Base-by-base conservation (phyloP, 129 eudicot genomes). In the Deinandra increscens region DNA sequence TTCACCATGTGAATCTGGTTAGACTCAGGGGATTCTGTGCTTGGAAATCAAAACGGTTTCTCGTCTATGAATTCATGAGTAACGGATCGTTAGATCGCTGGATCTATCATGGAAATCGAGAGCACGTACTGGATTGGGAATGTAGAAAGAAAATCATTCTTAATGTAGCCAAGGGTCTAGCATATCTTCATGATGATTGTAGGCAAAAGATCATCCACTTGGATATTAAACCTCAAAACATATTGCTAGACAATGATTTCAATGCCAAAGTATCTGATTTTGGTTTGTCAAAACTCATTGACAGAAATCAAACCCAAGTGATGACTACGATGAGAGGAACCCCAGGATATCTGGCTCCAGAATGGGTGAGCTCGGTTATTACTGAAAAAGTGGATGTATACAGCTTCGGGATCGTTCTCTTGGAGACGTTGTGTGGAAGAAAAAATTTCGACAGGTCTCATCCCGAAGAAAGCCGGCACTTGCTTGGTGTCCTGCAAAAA, bases 1-100 rank as follows among this genome's bases (percentile, higher is more conserved):
- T 53, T 53, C 60, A 53, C 60, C 60, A 53, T 53, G 60, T 53
- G 33, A 53, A 53, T 53, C 33, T 53, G 14, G 60, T 53, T 9
- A 53, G 60, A 53, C 60, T 53, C 26, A 8, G 33, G 20, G 60
- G 60, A 19, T 53, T 53, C 9, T 19, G 60, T 53, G 60, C 60
- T 1, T 53, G 33, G 33, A 53, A 53, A 53, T 53, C 60, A 53
- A 33, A 53, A 23, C 60, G 60, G 2, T 53, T 53, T 53, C 33
- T 53, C 49, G 49, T 39, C 5, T 36, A 36, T 36, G 39, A 36
- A 6, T 36, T 36, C 44, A 39, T 39, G 44, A 39, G 44, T 13
- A 44, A 44, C 49, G 49, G 49, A 13, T 44, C 49, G 13, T 44
- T 44, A 44, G 49, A 44, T 44, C 49, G 15, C 5, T 44, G 49